phyloP scores from a whole-genome alignment of 495 filamentous ascomycete species.

The Penicillium atrosanguineum region DNA sequence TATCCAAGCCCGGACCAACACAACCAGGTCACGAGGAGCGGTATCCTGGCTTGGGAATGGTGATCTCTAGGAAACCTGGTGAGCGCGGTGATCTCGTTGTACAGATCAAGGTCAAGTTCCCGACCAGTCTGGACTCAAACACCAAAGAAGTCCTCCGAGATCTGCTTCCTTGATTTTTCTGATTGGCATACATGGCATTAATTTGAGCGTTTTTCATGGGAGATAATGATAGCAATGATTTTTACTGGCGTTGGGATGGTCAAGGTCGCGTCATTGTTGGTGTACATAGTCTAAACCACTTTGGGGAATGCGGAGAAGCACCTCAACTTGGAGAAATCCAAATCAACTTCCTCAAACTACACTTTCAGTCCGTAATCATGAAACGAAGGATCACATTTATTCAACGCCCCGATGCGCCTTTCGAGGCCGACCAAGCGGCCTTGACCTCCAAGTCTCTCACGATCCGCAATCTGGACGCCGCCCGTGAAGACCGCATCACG shows the following conservation, averaged over 20 bases:
- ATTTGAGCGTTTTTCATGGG: conserved; percentile 20
- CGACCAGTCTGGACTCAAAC: conserved; percentile 62
- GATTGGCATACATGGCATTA: conserved; percentile 36
- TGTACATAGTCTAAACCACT: conserved; percentile 20
- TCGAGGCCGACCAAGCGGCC: conserved; percentile 58
- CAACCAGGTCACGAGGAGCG: conserved; percentile 73
- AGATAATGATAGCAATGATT: conserved; percentile 14
- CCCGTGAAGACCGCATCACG: conserved; percentile 78
- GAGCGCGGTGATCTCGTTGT: conserved; percentile 85
- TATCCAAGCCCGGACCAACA: conserved; percentile 79
- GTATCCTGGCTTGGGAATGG: conserved; percentile 89
- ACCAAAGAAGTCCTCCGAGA: conserved; percentile 80
- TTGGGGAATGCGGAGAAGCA: conserved; percentile 27
- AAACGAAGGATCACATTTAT: conserved; percentile 82
- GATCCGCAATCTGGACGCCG: conserved; percentile 54
- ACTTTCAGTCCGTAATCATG: conserved; percentile 49
- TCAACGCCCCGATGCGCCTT: conserved; percentile 56
- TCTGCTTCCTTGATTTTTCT: conserved; percentile 52
- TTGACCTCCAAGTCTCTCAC: conserved; percentile 49
- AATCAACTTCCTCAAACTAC: conserved; percentile 7
- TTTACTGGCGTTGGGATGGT: not conserved
- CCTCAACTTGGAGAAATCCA: conserved; percentile 15
- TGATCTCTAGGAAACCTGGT: conserved; percentile 79
- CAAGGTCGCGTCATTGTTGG: conserved; percentile 1
- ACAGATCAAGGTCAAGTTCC: conserved; percentile 90